Base-by-base conservation (phyloP, 2,329 filamentous ascomycete species). In the Phyllosticta citrichinensis region DNA sequence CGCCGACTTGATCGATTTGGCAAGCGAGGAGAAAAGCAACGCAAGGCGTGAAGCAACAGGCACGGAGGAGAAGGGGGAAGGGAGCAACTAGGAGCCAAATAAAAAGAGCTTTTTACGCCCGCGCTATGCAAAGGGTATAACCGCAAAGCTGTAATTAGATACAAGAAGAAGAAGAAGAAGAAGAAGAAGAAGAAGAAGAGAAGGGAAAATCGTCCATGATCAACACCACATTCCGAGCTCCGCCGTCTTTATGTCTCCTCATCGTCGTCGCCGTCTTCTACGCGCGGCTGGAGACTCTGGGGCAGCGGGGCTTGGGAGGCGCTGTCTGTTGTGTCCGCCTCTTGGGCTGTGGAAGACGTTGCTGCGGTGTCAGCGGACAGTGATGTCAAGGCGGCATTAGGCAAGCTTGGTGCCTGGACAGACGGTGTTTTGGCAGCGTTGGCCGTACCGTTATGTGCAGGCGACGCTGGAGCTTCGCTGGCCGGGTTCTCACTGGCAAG, bases 101-200 rank as follows among this genome's bases (percentile, higher is more conserved):
- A 6, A 30, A 30, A 8, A 30, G 27, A 30, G 27, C 6, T 27
- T 52, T n/a, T 54, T 60, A 22, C 58, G 58, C 58, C 58, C 33
- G 24, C 58, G 58, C 58, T 56, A 60, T 60, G 58, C 58, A 60
- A 60, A 60, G 58, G 58, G 58, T 60, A 60, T 56, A 60, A 56
- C n/a, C 47, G 55, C 53, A 60, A 19, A 53, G 20, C 52, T 11
- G 20, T 22, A 53, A 19, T n/a, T 27, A 24, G 27, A 14, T 17
- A 27, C 30, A 20, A 25, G 22, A 20, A 24, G 11, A 19, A n/a
- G n/a, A 25, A 10, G 50, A 19, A n/a, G 27, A 22, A 14, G n/a
- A 14, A 8, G 9, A 14, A 24, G 11, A 51, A 19, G 14, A 60
- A 35, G 30, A 20, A 25, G 24, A 53, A n/a, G n/a, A n/a, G n/a